phyloP scores from a whole-genome alignment of 768 basidiomycete species.

The Rhodotorula diobovata region DNA sequence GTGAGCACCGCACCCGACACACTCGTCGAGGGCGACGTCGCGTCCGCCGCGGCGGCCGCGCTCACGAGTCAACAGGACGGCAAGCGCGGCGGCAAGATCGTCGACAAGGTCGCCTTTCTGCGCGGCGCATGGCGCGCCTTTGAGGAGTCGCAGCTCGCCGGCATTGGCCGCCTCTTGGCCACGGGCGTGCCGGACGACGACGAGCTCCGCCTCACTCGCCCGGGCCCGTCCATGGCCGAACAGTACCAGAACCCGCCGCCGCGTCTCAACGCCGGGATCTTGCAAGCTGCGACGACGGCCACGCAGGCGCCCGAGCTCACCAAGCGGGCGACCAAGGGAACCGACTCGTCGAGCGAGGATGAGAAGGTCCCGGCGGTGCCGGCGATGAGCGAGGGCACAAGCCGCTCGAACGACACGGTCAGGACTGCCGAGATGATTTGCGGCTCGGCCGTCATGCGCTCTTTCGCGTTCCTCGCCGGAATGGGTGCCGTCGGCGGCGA shows the following conservation, averaged over 20 bases:
- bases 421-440: conserved; percentile 18
- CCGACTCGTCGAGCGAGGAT: not conserved
- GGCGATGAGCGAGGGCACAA: too few relatives aligned
- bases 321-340: not conserved
- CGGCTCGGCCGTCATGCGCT: conserved; percentile 17
- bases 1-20: not conserved
- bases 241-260: not conserved
- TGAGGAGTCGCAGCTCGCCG: not conserved
- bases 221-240: conserved; percentile 6
- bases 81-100: not conserved
- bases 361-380: not conserved
- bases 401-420: conserved; percentile 15
- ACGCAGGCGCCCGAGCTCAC: too few relatives aligned
- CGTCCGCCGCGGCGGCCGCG: not conserved
- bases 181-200: not conserved
- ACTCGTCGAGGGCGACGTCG: not conserved
- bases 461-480: conserved; percentile 25
- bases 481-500: conserved; percentile 42
- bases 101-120: conserved; percentile 2
- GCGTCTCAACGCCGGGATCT: not conserved
- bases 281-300: not conserved
- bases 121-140: not conserved
- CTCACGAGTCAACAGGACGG: not conserved
- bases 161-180: not conserved
- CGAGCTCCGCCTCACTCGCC: conserved; percentile 3